Conservation (phyloP, 352 stramenopile species). For the Thalassiosira livingstoniorum region DNA sequence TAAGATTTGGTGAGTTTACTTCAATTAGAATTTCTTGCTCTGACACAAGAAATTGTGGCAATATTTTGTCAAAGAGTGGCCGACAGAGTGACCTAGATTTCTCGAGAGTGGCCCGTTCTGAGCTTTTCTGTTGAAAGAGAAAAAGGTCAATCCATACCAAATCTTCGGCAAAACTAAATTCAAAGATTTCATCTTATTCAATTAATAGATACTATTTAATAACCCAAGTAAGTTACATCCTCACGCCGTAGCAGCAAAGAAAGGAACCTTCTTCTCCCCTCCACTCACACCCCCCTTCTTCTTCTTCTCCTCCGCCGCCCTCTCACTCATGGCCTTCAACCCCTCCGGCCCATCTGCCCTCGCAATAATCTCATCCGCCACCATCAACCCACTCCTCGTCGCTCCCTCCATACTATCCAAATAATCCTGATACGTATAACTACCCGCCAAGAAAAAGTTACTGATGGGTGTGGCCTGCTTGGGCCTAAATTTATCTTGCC, state of each 20-base stretch:
- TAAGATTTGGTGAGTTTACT: no score
- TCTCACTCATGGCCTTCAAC: conserved; percentile 51
- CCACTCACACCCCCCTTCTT: conserved; percentile 4
- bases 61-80: no score
- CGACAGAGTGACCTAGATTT: no score
- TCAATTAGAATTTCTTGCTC: no score
- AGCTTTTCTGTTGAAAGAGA: no score
- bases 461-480: conserved; percentile 88
- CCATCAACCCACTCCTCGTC: conserved; percentile 87
- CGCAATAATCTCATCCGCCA: conserved; percentile 88
- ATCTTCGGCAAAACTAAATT: no score
- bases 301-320: conserved; percentile 16
- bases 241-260: conserved; percentile 47
- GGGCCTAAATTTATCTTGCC: conserved; percentile 88
- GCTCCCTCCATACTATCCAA: conserved; percentile 91
- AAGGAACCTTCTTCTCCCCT: conserved; percentile 39
- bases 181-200: no score
- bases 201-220: no score
- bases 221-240: not conserved
- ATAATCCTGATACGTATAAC: conserved; percentile 91
- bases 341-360: conserved; percentile 79
- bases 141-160: no score
- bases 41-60: no score
- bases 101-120: no score
- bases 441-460: conserved; percentile 90